Evolutionary conservation across 805 yeast genomes (phyloP), one percentile per base, ranked within the genome.

Genomic region (Metahyphopichia silvanorum): DNA sequence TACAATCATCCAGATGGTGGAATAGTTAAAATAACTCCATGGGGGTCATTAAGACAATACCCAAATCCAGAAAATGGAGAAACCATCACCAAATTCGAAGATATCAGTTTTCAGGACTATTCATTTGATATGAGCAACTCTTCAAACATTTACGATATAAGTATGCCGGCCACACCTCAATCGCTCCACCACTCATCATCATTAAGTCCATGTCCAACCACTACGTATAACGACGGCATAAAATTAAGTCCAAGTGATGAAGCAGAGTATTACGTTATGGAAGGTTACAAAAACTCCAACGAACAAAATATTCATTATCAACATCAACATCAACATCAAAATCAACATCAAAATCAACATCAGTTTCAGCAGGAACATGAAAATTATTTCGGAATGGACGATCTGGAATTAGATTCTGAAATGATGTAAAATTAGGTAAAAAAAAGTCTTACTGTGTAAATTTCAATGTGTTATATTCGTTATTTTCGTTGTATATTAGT

Each of bases 1-100:
- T 77, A 72, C 42, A 64, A 65, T 32, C 82, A 76, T 41, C 83
- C 83, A 2, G 76, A 76, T 9, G 83, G 83, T 7, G 83, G 83
- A 0, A 63, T 63, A 19, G 71, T 77, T 29, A 78, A 76, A 49
- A 71, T 77, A 35, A 76, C 82, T 1, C 82, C 83, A 16, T 68
- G 79, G 60, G 83, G 83, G n/a, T 74, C 76, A 30, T 57, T 77
- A 25, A 57, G 82, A 40, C 70, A 66, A 39, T 62, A 49, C 43
- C 63, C 60, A 17, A 55, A 66, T 32, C 46, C 53, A 21, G 63
- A 60, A 20, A 64, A 65, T 29, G 77, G 77, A 33, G 67, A 70
- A 30, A 49, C 57, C 37, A 60, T 69, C 19, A 66, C 76, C 31
- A 60, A 64, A 25, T 68, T 77, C 35, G 82, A 77, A 47, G 71